These are phyloP conservation scores for Trypanosoma cruzi DNA, from an alignment of 208 protist genomes.

Conservation along the genomic window DNA sequence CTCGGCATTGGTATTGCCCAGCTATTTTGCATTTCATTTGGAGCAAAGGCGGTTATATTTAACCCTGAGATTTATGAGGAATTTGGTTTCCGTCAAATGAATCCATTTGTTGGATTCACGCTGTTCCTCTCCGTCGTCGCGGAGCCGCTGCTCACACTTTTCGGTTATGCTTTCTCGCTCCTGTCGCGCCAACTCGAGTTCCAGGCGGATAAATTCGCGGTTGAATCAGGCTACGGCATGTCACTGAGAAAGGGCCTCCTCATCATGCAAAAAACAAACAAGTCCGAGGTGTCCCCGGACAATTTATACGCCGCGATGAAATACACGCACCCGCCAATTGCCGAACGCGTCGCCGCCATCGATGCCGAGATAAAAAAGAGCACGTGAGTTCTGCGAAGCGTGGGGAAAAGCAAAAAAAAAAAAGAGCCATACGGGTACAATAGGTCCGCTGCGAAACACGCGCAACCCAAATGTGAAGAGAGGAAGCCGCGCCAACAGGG, in stretches of 20 bases:
- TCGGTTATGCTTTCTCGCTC: conserved; percentile 42
- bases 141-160: conserved; percentile 35
- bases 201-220: conserved; percentile 73
- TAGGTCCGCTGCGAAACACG: no score
- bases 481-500: no score
- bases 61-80: conserved; percentile 55
- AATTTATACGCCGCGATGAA: conserved; percentile 67
- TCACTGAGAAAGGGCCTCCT: conserved; percentile 49
- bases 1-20: conserved; percentile 40
- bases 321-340: conserved; percentile 72
- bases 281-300: conserved; percentile 58
- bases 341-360: conserved; percentile 78
- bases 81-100: conserved; percentile 63
- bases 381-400: no score
- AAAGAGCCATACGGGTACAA: not conserved
- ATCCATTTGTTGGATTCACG: conserved; percentile 65
- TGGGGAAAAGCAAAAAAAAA: not conserved
- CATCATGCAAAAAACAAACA: conserved; percentile 68
- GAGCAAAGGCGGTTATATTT: conserved; percentile 63
- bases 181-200: conserved; percentile 62
- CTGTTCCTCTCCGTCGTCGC: conserved; percentile 56
- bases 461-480: no score
- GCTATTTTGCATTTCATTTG: conserved; percentile 59
- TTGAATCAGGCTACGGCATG: conserved; percentile 44
- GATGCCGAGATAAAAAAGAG: conserved; percentile 51